Evolutionary conservation across 148 eudicot genomes (phyloP), one percentile per base, ranked within the genome.

Genomic region (Suaeda aralocaspica): DNA sequence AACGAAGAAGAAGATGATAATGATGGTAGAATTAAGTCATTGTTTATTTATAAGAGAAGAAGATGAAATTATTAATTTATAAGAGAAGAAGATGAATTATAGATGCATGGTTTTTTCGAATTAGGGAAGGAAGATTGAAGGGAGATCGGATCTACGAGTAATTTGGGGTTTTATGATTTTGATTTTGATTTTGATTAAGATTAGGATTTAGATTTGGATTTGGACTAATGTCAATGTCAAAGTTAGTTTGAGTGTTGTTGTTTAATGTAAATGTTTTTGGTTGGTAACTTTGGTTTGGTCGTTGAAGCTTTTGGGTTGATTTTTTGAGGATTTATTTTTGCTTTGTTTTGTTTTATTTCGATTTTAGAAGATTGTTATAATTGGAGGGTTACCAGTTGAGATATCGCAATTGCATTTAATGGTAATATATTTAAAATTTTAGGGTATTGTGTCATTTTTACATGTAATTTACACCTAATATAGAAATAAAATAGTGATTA

Each of bases 111-210:
- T 24, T 18, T 31, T 39, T 16, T 25, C 18, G 55, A 24, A 21
- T 33, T 34, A 6, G 42, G 2, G 62, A 56, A 22, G 28, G 58
- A 53, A 25, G 60, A 2, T 15, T 11, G 33, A 26, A 16, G 24
- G 58, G 58, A 70, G 74, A 70, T 70, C 45, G 58, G 74, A 70
- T 70, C 74, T 45, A 59, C 6, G 41, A 39, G 0, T 2, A 39
- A n/a, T 5, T n/a, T 9, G 2, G 57, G 74, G n/a, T 26, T 49
- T 49, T 25, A 36, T 51, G 29, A 28, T 9, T 50, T n/a, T n/a
- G n/a, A n/a, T n/a, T n/a, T n/a, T n/a, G n/a, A n/a, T n/a, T n/a
- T n/a, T n/a, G n/a, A n/a, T n/a, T n/a, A n/a, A n/a, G n/a, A n/a
- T n/a, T n/a, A n/a, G n/a, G n/a, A n/a, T n/a, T n/a, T n/a, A n/a